phyloP scores from a whole-genome alignment of 306 rosid genomes.

The Inga oerstediana region DNA sequence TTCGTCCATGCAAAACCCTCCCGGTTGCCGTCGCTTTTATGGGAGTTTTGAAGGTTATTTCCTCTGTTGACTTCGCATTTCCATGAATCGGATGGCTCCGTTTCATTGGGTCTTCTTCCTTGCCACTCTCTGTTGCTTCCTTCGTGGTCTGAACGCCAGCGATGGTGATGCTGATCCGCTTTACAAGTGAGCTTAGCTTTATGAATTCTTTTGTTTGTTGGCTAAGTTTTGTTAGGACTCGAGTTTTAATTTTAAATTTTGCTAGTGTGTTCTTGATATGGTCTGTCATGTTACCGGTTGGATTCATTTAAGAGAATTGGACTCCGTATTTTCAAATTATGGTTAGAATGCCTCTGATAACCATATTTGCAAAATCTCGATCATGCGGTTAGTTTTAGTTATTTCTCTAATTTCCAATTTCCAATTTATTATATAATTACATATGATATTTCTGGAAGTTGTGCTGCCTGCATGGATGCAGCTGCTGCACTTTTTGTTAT shows the following conservation, averaged over 20 bases:
- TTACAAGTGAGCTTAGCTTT: conserved; percentile 54
- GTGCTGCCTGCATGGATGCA: not conserved
- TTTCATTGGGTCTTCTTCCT: conserved; percentile 47
- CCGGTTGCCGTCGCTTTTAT: conserved; percentile 44
- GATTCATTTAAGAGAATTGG: not conserved
- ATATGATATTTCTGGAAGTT: conserved; percentile 9
- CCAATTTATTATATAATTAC: not conserved
- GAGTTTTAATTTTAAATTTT: conserved; percentile 7
- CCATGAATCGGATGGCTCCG: conserved; percentile 56
- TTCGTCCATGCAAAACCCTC: conserved; percentile 34
- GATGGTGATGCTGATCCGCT: conserved; percentile 84
- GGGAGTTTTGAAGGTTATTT: conserved; percentile 22
- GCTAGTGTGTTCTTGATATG: not conserved
- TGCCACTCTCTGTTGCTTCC: conserved; percentile 36
- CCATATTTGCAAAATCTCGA: not conserved
- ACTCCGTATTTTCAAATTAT: not conserved
- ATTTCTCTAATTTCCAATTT: conserved; percentile 4
- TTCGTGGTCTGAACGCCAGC: conserved; percentile 51
- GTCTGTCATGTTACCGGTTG: not conserved
- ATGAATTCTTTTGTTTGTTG: not conserved
- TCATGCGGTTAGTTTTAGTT: conserved; percentile 16
- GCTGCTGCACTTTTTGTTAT: not conserved
- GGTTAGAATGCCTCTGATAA: not conserved
- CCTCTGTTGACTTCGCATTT: conserved; percentile 52
- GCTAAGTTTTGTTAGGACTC: not conserved